phyloP scores from a whole-genome alignment of 805 yeast species.

The Metschnikowia lachancei region DNA sequence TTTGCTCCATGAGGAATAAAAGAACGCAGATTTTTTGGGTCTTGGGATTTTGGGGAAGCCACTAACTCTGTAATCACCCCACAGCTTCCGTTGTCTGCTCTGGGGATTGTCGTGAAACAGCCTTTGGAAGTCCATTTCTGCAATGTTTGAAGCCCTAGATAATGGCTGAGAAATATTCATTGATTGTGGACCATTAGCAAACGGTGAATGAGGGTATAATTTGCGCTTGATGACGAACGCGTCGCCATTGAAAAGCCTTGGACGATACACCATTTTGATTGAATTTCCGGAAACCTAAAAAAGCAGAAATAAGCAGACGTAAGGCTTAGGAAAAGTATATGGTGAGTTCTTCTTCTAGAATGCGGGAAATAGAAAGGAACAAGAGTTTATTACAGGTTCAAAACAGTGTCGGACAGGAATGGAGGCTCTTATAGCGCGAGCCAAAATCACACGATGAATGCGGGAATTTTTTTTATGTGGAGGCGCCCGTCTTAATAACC shows the following conservation, averaged over 20 bases:
- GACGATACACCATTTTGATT: conserved; percentile 18
- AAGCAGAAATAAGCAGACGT: background rate
- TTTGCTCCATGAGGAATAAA: conserved; percentile 46
- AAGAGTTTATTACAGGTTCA: too few species aligned
- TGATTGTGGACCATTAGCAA: conserved; percentile 33
- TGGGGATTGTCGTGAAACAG: conserved; percentile 13
- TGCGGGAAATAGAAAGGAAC: background rate
- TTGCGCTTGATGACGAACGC: conserved; percentile 15
- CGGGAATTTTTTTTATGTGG: conserved; percentile 8
- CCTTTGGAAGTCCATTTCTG: conserved; percentile 30
- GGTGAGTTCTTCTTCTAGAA: background rate
- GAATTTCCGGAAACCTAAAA: background rate
- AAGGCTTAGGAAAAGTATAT: too few species aligned
- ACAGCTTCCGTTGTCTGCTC: conserved; percentile 20
- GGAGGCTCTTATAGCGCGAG: background rate
- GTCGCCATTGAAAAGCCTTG: conserved; percentile 17
- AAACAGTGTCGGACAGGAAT: background rate
- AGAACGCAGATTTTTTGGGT: conserved; percentile 52
- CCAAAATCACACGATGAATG: conserved; percentile 10
- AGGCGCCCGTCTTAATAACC: conserved; percentile 2
- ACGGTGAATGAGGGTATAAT: conserved; percentile 23
- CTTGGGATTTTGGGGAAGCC: conserved; percentile 53
- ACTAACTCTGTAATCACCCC: conserved; percentile 31
- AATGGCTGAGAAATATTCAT: conserved; percentile 43
- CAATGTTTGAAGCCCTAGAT: conserved; percentile 39